These are phyloP conservation scores for Arthrobotrys conoides DNA, from an alignment of 2,329 filamentous ascomycete genomes.

Conservation along the genomic window DNA sequence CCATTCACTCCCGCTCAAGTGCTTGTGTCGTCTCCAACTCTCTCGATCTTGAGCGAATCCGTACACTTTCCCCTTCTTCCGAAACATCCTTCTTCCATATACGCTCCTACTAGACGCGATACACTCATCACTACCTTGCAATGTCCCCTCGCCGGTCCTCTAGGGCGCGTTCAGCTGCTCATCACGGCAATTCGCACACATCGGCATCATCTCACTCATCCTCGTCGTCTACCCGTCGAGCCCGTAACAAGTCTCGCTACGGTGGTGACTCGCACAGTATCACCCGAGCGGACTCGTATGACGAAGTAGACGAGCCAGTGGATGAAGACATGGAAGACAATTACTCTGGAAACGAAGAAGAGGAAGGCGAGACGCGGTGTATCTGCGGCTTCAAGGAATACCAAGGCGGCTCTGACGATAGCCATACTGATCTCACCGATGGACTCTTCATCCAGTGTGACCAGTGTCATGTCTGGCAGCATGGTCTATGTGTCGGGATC, in stretches of 20 bases:
- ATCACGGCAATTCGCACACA: conserved; percentile 76
- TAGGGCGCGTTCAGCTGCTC: conserved; percentile 84
- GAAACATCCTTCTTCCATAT: conserved; percentile 62
- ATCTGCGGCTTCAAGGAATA: conserved; percentile 96
- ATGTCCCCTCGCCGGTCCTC: conserved; percentile 89
- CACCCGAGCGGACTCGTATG: conserved; percentile 71
- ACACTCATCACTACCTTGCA: conserved; percentile 68
- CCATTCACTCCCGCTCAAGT: conserved; percentile 58
- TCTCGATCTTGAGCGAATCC: conserved; percentile 60
- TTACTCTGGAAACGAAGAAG: conserved; percentile 75
- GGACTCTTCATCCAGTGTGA: conserved; percentile 99
- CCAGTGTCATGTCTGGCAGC: conserved; percentile 97
- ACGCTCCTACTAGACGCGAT: conserved; percentile 68
- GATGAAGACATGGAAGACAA: conserved; percentile 71
- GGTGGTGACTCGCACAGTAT: conserved; percentile 68
- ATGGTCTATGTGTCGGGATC: conserved; percentile 96
- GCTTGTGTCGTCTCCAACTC: conserved; percentile 58
- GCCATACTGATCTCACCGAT: conserved; percentile 84
- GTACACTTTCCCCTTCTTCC: conserved; percentile 60
- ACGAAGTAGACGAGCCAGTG: conserved; percentile 65
- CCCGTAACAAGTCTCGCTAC: conserved; percentile 63
- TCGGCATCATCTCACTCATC: conserved; percentile 72
- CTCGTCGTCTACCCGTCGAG: conserved; percentile 80
- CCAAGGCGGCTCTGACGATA: conserved; percentile 78
- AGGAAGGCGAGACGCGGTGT: conserved; percentile 95